Percentiles rank a stretch among this genome's conserved stretches.
phyloP scores from a whole-genome alignment of 2,329 filamentous ascomycete species.

The Phyllosticta ampelicida region DNA sequence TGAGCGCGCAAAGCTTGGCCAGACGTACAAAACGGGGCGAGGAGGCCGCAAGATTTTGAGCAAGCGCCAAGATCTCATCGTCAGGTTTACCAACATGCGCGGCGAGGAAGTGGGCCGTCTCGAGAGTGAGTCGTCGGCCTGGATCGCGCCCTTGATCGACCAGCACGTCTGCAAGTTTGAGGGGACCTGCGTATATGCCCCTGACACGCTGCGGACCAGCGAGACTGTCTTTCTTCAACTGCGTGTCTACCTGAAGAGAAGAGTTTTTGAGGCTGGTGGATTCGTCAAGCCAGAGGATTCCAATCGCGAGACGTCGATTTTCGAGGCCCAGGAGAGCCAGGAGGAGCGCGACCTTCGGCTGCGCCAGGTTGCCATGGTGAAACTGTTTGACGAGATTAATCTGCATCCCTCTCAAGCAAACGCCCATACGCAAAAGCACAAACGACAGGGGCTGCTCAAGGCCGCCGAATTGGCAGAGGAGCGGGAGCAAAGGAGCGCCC shows the following conservation, averaged over 20 bases:
- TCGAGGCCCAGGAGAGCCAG: slow-evolving; percentile 72
- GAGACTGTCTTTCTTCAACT: slow-evolving; percentile 92
- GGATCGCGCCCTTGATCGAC: slow-evolving; percentile 87
- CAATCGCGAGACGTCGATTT: slow-evolving; percentile 63
- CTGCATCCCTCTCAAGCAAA: slow-evolving; percentile 67
- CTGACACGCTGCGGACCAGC: slow-evolving; percentile 74
- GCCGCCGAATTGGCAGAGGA: slow-evolving; percentile 85
- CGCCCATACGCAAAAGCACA: slow-evolving; percentile 62
- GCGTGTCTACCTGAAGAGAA: slow-evolving; percentile 61
- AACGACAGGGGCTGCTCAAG: slow-evolving; percentile 71
- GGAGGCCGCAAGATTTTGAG: slow-evolving; percentile 36
- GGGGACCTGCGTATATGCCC: slow-evolving; percentile 78
- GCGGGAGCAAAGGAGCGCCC: slow-evolving; percentile 32
- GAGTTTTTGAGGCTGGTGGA: slow-evolving; percentile 57
- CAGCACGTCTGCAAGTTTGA: slow-evolving; percentile 82
- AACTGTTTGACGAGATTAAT: slow-evolving; percentile 80
- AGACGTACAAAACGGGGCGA: slow-evolving; percentile 33
- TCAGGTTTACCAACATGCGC: slow-evolving; percentile 71
- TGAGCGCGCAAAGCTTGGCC: slow-evolving; percentile 69
- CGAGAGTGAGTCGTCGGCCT: slow-evolving; percentile 75
- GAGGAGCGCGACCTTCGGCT: slow-evolving; percentile 78
- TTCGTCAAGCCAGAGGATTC: slow-evolving; percentile 53
- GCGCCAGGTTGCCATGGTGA: slow-evolving; percentile 78
- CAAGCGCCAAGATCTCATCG: slow-evolving; percentile 68
- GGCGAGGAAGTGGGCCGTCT: slow-evolving; percentile 80